Conservation (phyloP, 257 asterid genomes). For the Scutellaria baicalensis region DNA sequence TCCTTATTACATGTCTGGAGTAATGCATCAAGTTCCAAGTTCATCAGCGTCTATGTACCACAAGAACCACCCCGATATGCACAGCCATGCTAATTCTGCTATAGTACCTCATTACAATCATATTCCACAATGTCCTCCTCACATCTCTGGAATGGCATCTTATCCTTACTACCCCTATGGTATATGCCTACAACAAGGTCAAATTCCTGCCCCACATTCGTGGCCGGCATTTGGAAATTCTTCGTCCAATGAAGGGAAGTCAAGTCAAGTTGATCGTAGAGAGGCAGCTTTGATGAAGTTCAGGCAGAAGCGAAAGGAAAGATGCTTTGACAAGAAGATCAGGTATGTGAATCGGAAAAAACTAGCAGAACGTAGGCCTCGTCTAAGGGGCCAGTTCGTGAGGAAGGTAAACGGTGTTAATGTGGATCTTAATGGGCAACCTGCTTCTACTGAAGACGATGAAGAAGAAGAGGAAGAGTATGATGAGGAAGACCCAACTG, state of each 20-base stretch:
- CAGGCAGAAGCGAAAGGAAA: conserved; percentile 83
- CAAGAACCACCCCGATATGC: conserved; percentile 39
- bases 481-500: conserved; percentile 31
- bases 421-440: conserved; percentile 84
- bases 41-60: conserved; percentile 45
- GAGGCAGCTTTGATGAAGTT: conserved; percentile 92
- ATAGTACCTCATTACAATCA: conserved; percentile 59
- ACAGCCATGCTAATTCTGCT: conserved; percentile 40
- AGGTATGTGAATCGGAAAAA: conserved; percentile 84
- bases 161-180: conserved; percentile 65
- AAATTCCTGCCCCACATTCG: conserved; percentile 51
- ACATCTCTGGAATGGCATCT: conserved; percentile 51
- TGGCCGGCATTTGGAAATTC: conserved; percentile 55
- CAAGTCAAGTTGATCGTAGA: conserved; percentile 56
- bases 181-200: conserved; percentile 67
- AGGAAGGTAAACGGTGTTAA: conserved; percentile 68
- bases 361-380: conserved; percentile 96
- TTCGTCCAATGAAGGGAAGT: conserved; percentile 29
- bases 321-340: conserved; percentile 91
- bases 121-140: conserved; percentile 50
- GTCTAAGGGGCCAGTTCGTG: conserved; percentile 87
- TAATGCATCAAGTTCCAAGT: conserved; percentile 57
- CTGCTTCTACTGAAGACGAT: conserved; percentile 61
- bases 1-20: conserved; percentile 63
- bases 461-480: conserved; percentile 43